A percentile compares a stretch with the other conserved stretches of the same genome.
Conservation (phyloP, 352 stramenopile species). For the Sclerospora graminicola region DNA sequence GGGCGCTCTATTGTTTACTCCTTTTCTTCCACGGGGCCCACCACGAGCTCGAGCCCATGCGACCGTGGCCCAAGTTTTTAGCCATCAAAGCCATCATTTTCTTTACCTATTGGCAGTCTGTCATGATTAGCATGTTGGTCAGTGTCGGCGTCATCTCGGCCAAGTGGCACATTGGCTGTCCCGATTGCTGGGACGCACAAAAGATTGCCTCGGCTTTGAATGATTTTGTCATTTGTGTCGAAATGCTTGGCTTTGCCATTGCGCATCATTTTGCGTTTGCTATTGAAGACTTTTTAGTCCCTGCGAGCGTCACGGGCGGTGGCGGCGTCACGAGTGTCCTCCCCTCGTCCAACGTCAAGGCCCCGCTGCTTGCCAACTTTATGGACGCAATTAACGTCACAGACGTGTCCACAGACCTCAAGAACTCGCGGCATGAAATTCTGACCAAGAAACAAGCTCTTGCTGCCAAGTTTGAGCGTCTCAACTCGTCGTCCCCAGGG, state of each 20-base stretch:
- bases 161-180: constrained; percentile 76
- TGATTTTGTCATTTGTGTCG: constrained; percentile 92
- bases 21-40: constrained; percentile 91
- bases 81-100: constrained; percentile 93
- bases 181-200: constrained; percentile 71
- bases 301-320: constrained; percentile 14
- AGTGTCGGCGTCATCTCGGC: constrained; percentile 80
- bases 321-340: constrained; percentile 12
- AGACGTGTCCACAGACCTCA: constrained; percentile 77
- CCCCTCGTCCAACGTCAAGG: constrained; percentile 73
- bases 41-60: constrained; percentile 82
- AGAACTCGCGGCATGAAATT: constrained; percentile 81
- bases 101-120: constrained; percentile 91
- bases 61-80: constrained; percentile 90
- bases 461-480: constrained; percentile 72
- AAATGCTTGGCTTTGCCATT: constrained; percentile 90
- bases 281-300: constrained; percentile 82
- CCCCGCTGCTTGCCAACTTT: constrained; percentile 77
- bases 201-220: constrained; percentile 87
- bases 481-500: too few species aligned
- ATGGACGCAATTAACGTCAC: constrained; percentile 87
- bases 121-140: constrained; percentile 86
- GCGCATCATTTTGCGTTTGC: constrained; percentile 90
- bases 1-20: constrained; percentile 90
- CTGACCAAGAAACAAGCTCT: constrained; percentile 85